Evolutionary conservation across 257 asterid genomes (phyloP), one percentile per base, ranked within the genome.

Genomic region (Solanum bulbocastanum): DNA sequence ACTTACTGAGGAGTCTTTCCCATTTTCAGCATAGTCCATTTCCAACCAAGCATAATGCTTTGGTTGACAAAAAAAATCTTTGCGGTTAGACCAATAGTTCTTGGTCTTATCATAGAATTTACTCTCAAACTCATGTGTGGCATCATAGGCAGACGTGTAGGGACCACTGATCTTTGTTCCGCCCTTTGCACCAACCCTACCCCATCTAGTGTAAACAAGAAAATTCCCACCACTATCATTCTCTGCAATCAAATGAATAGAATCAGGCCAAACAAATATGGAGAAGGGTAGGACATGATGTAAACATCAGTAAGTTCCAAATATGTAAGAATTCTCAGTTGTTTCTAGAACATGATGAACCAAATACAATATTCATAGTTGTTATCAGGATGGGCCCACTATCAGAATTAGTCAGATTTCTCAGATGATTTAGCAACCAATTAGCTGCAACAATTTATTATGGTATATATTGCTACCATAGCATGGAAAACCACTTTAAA

Each of bases 171-270:
- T 84, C 84, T 94, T 93, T 72, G 93, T 90, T 90, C 96, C 98
- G 76, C 99, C 99, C 91, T 93, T 94, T 84, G 92, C 91, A n/a
- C 99, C 99, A 90, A 95, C 99, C 93, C 99, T 94, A 83, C 99
- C 99, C 99, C 99, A 96, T 94, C 98, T 93, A 76, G 58, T 88
- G 90, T 94, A 95, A 79, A 95, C 93, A 92, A 94, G 93, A 93
- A 89, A 95, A 88, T 90, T 93, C 83, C 95, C 93, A 30, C 98
- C 95, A 71, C 83, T 98, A 87, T 96, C 98, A 39, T 96, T 94
- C 89, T 96, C 99, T 96, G 95, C 93, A 91, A 88, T 87, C 7
- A 49, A 39, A 82, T 30, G 27, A 82, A 49, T 82, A 49, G 35
- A 82, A 46, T 82, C 44, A 46, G 86, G 32, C 69, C 60, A 49